Percentiles rank a stretch among this genome's conserved stretches.
phyloP scores from a whole-genome alignment of 768 basidiomycete species.

The Chalciporus pseudorubinellus region DNA sequence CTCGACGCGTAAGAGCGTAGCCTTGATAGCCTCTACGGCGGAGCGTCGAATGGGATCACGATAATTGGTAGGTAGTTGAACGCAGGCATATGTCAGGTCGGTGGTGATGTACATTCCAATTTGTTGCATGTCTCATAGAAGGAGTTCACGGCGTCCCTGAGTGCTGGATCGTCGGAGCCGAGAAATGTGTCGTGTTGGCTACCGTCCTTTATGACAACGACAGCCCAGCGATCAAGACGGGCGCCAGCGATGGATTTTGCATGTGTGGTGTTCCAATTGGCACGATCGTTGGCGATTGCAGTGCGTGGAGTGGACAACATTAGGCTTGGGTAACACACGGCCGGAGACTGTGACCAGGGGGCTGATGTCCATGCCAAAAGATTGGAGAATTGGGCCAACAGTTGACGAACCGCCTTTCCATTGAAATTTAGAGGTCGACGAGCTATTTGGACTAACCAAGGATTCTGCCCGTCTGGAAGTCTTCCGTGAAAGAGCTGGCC shows the following conservation, averaged over 20 bases:
- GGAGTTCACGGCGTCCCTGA: constrained; percentile 42
- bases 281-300: constrained; percentile 34
- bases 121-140: constrained; percentile 56
- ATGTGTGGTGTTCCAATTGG: constrained; percentile 46
- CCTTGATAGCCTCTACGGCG: constrained; percentile 44
- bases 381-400: constrained; percentile 29
- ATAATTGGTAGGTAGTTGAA: constrained; percentile 45
- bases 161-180: constrained; percentile 46
- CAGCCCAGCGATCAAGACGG: constrained; percentile 56
- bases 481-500: constrained; percentile 41
- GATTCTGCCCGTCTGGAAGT: constrained; percentile 38
- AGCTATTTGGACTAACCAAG: constrained; percentile 41
- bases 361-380: constrained; percentile 41
- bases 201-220: constrained; percentile 60
- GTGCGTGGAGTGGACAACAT: constrained; percentile 35
- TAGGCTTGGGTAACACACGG: constrained; percentile 41
- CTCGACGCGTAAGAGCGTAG: constrained; percentile 28
- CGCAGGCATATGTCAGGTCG: constrained; percentile 38
- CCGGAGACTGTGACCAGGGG: constrained; percentile 45
- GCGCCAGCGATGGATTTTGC: constrained; percentile 56
- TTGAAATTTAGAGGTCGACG: constrained; percentile 42
- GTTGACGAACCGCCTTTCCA: constrained; percentile 34
- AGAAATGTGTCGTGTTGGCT: constrained; percentile 45
- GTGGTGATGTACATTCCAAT: constrained; percentile 55
- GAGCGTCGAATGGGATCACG: constrained; percentile 47